A percentile compares a stretch with the other conserved stretches of the same genome.
phyloP scores from a whole-genome alignment of 306 rosid species.

The Quercus glauca region DNA sequence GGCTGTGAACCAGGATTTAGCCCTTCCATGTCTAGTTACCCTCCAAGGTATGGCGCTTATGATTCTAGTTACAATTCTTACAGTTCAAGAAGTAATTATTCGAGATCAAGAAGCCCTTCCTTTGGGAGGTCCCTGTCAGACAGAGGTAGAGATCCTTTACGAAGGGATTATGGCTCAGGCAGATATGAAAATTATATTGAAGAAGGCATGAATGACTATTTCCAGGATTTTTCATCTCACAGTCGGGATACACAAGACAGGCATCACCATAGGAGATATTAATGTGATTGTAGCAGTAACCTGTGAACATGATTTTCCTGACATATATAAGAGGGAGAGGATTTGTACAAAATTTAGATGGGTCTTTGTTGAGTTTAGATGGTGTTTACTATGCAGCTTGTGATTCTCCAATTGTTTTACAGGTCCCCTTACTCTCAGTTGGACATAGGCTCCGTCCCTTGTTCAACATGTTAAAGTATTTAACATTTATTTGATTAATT shows the following conservation, averaged over 20 bases:
- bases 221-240: conserved; percentile 30
- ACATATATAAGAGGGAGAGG: conserved; percentile 4
- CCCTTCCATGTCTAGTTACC: conserved; percentile 47
- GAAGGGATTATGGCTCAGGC: conserved; percentile 30
- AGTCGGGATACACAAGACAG: conserved; percentile 40
- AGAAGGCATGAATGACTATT: conserved; percentile 35
- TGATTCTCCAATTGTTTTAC: background rate
- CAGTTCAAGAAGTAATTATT: conserved; percentile 14
- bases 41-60: conserved; percentile 55
- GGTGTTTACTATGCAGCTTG: conserved; percentile 15
- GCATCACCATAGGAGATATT: conserved; percentile 35
- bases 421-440: background rate
- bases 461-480: background rate
- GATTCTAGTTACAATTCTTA: conserved; percentile 30
- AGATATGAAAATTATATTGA: conserved; percentile 33
- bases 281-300: conserved; percentile 11
- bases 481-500: background rate
- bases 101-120: conserved; percentile 38
- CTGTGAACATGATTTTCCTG: conserved; percentile 10
- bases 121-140: conserved; percentile 41
- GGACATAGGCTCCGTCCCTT: background rate
- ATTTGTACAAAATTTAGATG: conserved; percentile 30
- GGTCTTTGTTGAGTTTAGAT: conserved; percentile 21
- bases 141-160: conserved; percentile 40
- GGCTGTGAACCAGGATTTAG: conserved; percentile 62